Percentiles rank a stretch among this genome's conserved stretches.
Evolutionary conservation across 1,284 basidiomycete genomes (phyloP).

Genomic region (Melampsora occidentalis): DNA sequence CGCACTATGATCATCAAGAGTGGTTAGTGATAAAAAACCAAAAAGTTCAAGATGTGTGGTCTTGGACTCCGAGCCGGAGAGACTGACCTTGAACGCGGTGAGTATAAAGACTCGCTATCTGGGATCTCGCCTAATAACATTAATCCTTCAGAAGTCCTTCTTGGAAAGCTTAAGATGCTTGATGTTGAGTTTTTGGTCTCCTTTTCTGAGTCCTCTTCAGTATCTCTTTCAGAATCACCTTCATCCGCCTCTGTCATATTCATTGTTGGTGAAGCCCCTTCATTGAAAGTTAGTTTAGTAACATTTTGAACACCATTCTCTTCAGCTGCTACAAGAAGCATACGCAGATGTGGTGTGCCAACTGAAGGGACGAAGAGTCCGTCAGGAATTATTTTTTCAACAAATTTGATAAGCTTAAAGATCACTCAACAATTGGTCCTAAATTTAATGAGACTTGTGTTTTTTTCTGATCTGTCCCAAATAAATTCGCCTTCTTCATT

Average conservation of each 20-base stretch:
- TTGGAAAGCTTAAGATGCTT: conserved; percentile 13
- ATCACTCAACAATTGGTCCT: conserved; percentile 6
- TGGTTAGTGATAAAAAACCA: neutral
- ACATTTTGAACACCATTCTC: neutral
- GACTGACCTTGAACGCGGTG: conserved; percentile 14
- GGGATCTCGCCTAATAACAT: conserved; percentile 16
- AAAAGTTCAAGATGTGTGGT: neutral
- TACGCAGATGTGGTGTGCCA: conserved; percentile 19
- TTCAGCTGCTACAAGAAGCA: conserved; percentile 10
- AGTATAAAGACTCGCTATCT: conserved; percentile 13
- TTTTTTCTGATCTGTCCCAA: neutral
- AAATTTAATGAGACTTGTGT: neutral
- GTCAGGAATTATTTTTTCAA: neutral
- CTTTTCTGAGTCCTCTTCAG: neutral
- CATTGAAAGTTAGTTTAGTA: neutral
- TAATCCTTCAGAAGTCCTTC: conserved; percentile 16
- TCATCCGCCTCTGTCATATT: neutral
- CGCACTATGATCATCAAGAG: neutral
- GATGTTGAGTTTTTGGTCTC: conserved; percentile 8
- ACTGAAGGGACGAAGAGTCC: neutral
- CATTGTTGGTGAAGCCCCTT: neutral
- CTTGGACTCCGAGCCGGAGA: too few relatives aligned
- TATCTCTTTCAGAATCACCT: neutral
- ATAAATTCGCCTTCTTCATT: neutral
- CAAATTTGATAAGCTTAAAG: neutral